These are phyloP conservation scores for Pichia phayaonensis DNA, from an alignment of 805 yeast species.

Conservation along the genomic window DNA sequence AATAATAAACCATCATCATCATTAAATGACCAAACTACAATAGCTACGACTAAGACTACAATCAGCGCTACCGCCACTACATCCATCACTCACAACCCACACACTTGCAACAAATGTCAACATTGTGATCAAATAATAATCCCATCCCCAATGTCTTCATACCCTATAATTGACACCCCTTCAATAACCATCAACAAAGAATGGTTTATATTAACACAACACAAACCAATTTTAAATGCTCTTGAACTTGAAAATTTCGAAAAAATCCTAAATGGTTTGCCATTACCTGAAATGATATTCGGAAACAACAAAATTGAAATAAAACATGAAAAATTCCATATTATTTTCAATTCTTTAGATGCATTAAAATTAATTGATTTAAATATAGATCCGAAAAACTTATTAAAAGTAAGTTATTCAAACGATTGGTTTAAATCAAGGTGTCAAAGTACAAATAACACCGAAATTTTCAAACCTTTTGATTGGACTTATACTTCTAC, in stretches of 20 bases:
- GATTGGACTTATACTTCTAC: slow-evolving; percentile 94
- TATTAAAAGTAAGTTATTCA: slow-evolving; percentile 75
- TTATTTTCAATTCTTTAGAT: slow-evolving; percentile 70
- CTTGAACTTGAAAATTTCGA: slow-evolving; percentile 66
- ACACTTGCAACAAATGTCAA: neutral
- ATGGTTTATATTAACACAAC: slow-evolving; percentile 69
- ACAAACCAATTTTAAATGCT: slow-evolving; percentile 71
- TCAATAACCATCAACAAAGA: slow-evolving; percentile 51
- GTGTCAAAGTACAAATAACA: slow-evolving; percentile 7
- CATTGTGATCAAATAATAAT: neutral
- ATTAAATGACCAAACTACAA: too few species aligned
- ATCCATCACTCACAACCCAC: neutral
- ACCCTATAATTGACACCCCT: slow-evolving; percentile 59
- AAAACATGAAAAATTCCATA: slow-evolving; percentile 19
- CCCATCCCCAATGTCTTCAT: slow-evolving; percentile 29
- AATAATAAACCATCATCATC: too few species aligned
- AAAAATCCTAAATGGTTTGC: slow-evolving; percentile 57
- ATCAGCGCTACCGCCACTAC: too few species aligned
- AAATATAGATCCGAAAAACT: slow-evolving; percentile 15
- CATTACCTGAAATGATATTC: slow-evolving; percentile 92
- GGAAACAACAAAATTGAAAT: slow-evolving; percentile 67
- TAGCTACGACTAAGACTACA: too few species aligned
- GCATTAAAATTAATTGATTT: slow-evolving; percentile 59
- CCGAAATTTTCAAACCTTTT: slow-evolving; percentile 59
- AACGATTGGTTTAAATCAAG: slow-evolving; percentile 63